Evolutionary conservation across 768 basidiomycete species (phyloP).

Genomic region (Russula virescens): DNA sequence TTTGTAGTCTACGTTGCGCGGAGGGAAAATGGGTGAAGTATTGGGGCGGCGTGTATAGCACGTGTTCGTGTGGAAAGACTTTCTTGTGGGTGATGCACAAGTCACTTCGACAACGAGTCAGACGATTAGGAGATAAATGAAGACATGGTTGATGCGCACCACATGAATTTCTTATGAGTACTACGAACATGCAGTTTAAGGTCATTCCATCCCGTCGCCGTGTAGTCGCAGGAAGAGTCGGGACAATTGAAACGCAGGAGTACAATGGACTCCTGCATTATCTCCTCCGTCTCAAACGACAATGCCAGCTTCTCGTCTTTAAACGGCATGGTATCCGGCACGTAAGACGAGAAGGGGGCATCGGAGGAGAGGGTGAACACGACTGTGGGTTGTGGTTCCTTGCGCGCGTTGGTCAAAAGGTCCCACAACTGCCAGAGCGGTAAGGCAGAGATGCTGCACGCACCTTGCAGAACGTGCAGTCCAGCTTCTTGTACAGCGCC

Average conservation of each 20-base stretch:
- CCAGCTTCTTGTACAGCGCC: conserved; percentile 87
- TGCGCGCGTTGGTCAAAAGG: conserved; percentile 5
- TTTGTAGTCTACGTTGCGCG: conserved; percentile 40
- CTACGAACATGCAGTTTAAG: conserved; percentile 79
- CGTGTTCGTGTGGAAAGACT: conserved; percentile 93
- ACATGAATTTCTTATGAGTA: conserved; percentile 71
- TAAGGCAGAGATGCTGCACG: conserved; percentile 21
- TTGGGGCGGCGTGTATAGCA: conserved; percentile 62
- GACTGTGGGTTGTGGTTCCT: conserved; percentile 71
- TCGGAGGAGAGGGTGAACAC: conserved; percentile 70
- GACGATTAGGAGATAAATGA: not conserved
- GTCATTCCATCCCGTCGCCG: conserved; percentile 84
- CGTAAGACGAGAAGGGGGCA: conserved; percentile 53
- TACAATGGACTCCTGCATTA: conserved; percentile 92
- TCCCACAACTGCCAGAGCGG: not conserved
- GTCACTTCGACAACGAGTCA: conserved; percentile 45
- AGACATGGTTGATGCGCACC: conserved; percentile 44
- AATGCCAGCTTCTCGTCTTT: conserved; percentile 72
- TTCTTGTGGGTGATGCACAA: conserved; percentile 87
- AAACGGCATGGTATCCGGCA: conserved; percentile 48
- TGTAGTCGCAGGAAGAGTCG: conserved; percentile 73
- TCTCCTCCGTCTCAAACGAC: conserved; percentile 82
- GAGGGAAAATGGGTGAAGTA: conserved; percentile 76
- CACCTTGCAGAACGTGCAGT: conserved; percentile 97
- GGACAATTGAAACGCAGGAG: conserved; percentile 95